Conservation (phyloP, 768 basidiomycete genomes). For the Pulveroboletus ravenelii region DNA sequence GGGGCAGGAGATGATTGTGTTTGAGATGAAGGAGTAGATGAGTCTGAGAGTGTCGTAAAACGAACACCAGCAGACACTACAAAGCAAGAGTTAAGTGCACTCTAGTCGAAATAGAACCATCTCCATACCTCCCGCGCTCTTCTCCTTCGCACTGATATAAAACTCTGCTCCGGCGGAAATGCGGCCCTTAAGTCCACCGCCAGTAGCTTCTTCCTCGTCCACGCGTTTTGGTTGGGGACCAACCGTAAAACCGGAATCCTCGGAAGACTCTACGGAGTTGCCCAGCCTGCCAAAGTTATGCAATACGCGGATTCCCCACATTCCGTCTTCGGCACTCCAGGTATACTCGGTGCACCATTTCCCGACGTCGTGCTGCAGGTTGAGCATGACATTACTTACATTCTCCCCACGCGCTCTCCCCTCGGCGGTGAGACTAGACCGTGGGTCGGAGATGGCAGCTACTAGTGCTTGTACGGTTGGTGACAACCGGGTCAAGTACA, state of each 20-base stretch:
- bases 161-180: conserved; percentile 91
- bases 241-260: conserved; percentile 24
- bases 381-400: conserved; percentile 72
- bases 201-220: conserved; percentile 91
- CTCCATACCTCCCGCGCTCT: conserved; percentile 76
- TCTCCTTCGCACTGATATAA: conserved; percentile 90
- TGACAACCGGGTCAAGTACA: conserved; percentile 79
- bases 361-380: conserved; percentile 87
- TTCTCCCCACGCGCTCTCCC: conserved; percentile 40
- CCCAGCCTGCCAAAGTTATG: conserved; percentile 86
- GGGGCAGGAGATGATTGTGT: conserved; percentile 33
- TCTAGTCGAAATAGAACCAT: background rate
- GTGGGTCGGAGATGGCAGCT: conserved; percentile 81
- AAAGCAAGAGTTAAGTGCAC: conserved; percentile 4
- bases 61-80: conserved; percentile 88
- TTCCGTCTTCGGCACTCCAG: conserved; percentile 90
- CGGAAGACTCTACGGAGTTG: conserved; percentile 33
- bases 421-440: conserved; percentile 42
- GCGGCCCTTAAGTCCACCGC: conserved; percentile 85
- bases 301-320: conserved; percentile 84
- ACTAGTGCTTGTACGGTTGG: conserved; percentile 78
- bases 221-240: conserved; percentile 61
- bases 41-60: conserved; percentile 89
- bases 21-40: conserved; percentile 62
- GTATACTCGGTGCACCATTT: conserved; percentile 93